Conservation (phyloP, 1,284 basidiomycete genomes). For the Austroboletus niveus region DNA sequence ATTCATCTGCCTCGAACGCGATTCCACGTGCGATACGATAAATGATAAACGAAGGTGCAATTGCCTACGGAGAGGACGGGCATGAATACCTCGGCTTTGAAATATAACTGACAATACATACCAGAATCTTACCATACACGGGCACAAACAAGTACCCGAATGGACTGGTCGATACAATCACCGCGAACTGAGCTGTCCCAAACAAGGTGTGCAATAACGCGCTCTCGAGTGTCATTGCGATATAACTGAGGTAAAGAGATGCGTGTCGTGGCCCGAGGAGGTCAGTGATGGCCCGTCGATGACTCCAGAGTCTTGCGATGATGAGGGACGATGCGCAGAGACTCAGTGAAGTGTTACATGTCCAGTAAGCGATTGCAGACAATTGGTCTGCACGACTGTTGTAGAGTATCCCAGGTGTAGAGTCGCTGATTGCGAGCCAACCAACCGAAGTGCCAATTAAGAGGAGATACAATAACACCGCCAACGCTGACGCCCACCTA, state of each 20-base stretch:
- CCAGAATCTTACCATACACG: conserved; percentile 18
- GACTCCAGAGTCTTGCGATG: conserved; percentile 13
- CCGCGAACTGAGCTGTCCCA: conserved; percentile 7
- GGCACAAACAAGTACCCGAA: conserved; percentile 4
- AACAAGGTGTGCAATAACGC: conserved; percentile 12
- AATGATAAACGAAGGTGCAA: background rate
- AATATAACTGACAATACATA: background rate
- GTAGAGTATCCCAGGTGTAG: conserved; percentile 3
- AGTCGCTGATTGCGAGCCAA: conserved; percentile 8
- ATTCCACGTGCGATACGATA: background rate
- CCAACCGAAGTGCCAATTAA: conserved; percentile 16
- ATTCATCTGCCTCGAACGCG: background rate
- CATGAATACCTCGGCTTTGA: background rate
- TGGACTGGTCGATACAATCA: conserved; percentile 17
- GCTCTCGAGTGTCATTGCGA: too few species aligned
- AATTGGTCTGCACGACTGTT: conserved; percentile 11
- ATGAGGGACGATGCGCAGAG: conserved; percentile 15
- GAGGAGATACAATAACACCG: conserved; percentile 14
- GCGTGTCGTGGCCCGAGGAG: conserved; percentile 13
- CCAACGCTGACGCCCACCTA: background rate
- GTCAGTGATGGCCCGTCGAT: conserved; percentile 9
- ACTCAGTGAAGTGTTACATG: conserved; percentile 15
- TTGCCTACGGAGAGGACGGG: background rate
- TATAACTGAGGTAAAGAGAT: conserved; percentile 12
- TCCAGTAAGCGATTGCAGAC: conserved; percentile 11